A percentile compares a stretch with the other conserved stretches of the same genome.
Conservation (phyloP, 2,329 filamentous ascomycete species). For the Bipolaris gigantea region DNA sequence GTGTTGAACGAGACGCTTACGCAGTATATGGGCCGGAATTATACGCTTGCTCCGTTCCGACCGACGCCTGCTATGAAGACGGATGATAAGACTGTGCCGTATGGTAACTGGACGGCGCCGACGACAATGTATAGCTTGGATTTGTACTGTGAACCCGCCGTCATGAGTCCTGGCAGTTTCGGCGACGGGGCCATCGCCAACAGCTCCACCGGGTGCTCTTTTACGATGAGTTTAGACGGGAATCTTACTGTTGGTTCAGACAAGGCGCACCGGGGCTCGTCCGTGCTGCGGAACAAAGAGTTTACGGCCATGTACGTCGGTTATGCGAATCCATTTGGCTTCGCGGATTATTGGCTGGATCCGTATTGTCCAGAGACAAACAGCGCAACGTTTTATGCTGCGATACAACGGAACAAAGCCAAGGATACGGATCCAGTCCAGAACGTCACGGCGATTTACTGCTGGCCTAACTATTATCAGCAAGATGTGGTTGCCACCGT, state of each 20-base stretch:
- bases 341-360: conserved; percentile 37
- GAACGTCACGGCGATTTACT: conserved; percentile 28
- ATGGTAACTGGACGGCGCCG: conserved; percentile 26
- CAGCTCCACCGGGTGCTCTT: not conserved
- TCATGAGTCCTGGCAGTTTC: not conserved
- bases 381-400: conserved; percentile 37
- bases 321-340: conserved; percentile 41
- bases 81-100: not conserved
- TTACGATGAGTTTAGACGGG: conserved; percentile 9
- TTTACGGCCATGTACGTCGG: conserved; percentile 50
- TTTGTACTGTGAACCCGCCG: conserved; percentile 36
- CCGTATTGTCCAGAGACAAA: conserved; percentile 34
- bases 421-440: conserved; percentile 15
- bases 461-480: conserved; percentile 47
- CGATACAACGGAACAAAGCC: conserved; percentile 14
- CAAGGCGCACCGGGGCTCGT: not conserved
- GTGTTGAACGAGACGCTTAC: conserved; percentile 53
- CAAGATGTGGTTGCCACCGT: conserved; percentile 51
- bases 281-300: conserved; percentile 5
- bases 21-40: conserved; percentile 49
- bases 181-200: not conserved
- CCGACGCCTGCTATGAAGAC: conserved; percentile 13
- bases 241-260: conserved; percentile 14
- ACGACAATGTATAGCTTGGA: conserved; percentile 43
- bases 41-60: conserved; percentile 50